Evolutionary conservation across 768 basidiomycete species (phyloP).

Genomic region (Amanita fuliginea): DNA sequence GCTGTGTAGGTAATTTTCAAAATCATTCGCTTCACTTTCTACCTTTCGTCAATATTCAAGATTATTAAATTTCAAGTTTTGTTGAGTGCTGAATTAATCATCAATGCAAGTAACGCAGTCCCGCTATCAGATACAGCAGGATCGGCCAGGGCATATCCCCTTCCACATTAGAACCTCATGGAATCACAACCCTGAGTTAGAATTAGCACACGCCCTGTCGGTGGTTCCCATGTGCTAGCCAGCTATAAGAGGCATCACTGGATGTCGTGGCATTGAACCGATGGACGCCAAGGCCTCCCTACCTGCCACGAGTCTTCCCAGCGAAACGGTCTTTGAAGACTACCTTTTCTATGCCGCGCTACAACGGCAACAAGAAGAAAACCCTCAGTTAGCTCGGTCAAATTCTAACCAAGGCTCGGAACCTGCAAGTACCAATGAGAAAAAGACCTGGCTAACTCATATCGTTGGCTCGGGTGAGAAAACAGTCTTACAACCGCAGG

Average conservation of each 20-base stretch:
- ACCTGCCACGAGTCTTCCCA: not conserved
- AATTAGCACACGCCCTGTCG: too few relatives aligned
- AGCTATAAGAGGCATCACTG: not conserved
- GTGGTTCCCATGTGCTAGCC: too few relatives aligned
- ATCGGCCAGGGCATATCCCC: too few relatives aligned
- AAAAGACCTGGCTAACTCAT: not conserved
- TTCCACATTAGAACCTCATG: too few relatives aligned
- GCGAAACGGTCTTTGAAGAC: slow-evolving; percentile 20
- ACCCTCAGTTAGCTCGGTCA: slow-evolving; percentile 9
- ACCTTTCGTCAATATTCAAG: too few relatives aligned
- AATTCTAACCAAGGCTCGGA: not conserved
- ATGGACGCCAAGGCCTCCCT: not conserved
- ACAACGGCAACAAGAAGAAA: slow-evolving; percentile 17
- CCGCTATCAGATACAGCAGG: too few relatives aligned
- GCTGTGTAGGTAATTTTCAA: too few relatives aligned
- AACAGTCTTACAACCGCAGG: not conserved
- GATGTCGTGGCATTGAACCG: not conserved
- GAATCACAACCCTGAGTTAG: too few relatives aligned
- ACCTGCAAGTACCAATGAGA: not conserved
- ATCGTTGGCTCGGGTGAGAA: not conserved
- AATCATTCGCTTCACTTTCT: too few relatives aligned
- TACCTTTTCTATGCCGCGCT: slow-evolving; percentile 26
- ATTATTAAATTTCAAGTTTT: too few relatives aligned
- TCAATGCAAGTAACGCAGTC: too few relatives aligned
- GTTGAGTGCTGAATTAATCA: too few relatives aligned